phyloP scores from a whole-genome alignment of 2,329 filamentous ascomycete genomes.

The Diaporthe vexans region DNA sequence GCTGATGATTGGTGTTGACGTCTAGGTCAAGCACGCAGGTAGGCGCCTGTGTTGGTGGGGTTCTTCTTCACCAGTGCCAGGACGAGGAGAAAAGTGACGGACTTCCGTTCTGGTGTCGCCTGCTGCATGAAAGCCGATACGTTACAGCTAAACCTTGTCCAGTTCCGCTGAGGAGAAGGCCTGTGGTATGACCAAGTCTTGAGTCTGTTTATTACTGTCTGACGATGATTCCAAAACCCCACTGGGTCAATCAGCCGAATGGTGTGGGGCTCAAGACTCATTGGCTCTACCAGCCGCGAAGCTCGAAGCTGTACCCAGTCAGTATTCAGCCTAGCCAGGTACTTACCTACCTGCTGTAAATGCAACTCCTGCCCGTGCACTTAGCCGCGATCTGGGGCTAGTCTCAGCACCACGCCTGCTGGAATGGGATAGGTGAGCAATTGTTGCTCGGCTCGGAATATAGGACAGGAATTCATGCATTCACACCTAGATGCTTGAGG shows the following conservation, averaged over 20 bases:
- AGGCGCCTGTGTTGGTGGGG: background rate
- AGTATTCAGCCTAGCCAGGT: background rate
- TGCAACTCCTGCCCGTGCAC: background rate
- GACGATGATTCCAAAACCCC: conserved; percentile 27
- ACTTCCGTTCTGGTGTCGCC: background rate
- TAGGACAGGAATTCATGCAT: background rate
- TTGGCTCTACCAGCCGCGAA: conserved; percentile 22
- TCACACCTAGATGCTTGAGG: background rate
- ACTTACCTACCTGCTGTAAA: background rate
- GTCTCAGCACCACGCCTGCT: conserved; percentile 3
- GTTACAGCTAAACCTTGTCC: conserved; percentile 2
- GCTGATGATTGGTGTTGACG: conserved; percentile 9
- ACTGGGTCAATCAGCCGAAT: conserved; percentile 23
- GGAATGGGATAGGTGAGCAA: background rate
- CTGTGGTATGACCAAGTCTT: conserved; percentile 7
- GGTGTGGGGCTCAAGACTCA: conserved; percentile 11
- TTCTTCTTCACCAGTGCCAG: background rate
- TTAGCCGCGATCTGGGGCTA: background rate
- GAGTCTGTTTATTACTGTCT: conserved; percentile 30
- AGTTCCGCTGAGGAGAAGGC: background rate
- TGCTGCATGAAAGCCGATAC: background rate
- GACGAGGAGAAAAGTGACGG: conserved; percentile 1
- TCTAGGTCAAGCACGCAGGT: background rate
- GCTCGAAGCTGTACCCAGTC: background rate
- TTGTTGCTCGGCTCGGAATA: background rate